These are phyloP conservation scores for Bremia lactucae DNA, from an alignment of 352 stramenopile genomes.

Conservation along the genomic window DNA sequence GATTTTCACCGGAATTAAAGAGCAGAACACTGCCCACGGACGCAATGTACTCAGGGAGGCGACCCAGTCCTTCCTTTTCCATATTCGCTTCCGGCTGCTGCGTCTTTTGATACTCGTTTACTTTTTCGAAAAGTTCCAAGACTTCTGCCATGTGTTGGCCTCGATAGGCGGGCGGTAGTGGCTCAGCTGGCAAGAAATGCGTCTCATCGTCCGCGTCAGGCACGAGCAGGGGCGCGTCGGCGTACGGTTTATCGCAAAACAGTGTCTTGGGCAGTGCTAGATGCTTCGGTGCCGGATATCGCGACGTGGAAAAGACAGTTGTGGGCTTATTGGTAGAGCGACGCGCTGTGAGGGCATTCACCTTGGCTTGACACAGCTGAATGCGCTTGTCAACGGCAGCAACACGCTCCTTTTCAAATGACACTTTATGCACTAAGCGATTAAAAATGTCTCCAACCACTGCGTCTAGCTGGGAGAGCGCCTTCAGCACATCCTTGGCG, in stretches of 20 bases:
- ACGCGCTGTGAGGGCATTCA: conserved; percentile 72
- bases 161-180: conserved; percentile 53
- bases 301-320: conserved; percentile 84
- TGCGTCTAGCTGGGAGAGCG: conserved; percentile 72
- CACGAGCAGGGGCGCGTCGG: conserved; percentile 55
- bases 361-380: conserved; percentile 70
- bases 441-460: conserved; percentile 82
- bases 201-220: conserved; percentile 64
- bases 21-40: conserved; percentile 74
- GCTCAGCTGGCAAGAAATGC: conserved; percentile 74
- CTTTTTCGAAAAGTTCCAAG: conserved; percentile 73
- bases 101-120: conserved; percentile 70
- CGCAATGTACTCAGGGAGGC: conserved; percentile 71
- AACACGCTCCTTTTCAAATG: conserved; percentile 70
- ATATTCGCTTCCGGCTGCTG: conserved; percentile 70
- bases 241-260: conserved; percentile 79
- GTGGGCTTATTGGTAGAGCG: conserved; percentile 78
- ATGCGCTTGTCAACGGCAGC: conserved; percentile 65
- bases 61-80: conserved; percentile 70
- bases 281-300: conserved; percentile 70
- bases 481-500: conserved; percentile 77
- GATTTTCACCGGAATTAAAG: conserved; percentile 84
- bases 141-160: conserved; percentile 74
- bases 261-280: conserved; percentile 61
- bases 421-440: conserved; percentile 64